Evolutionary conservation across 768 basidiomycete genomes (phyloP), one percentile per base, ranked within the genome.

Genomic region (Amanita pallidorosea): DNA sequence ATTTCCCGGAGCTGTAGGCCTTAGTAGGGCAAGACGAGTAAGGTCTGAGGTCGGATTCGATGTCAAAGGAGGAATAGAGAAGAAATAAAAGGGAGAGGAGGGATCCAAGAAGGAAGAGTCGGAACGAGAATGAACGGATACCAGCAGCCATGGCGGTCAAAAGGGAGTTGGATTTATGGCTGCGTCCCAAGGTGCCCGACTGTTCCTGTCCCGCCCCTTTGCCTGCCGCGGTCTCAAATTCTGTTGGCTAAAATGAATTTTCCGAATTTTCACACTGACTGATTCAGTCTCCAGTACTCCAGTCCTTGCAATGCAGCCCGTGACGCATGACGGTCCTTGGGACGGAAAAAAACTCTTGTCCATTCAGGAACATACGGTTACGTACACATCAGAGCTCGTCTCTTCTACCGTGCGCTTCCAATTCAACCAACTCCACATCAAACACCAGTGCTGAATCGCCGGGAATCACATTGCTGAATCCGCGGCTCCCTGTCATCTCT

Each of bases 391-490:
- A 87, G 49, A 87, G 67, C 63, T 87, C 85, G 44, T 82, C 70
- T 50, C 67, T 75, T 46, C 60, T 60, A 23, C 55, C 55, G 47
- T 66, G 66, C 44, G 68, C 66, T 49, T 83, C 72, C 58, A 94
- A 65, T 40, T 70, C 72, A n/a, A 84, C 68, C 23, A 95, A 75
- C 62, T 95, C 91, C 9, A 88, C 86, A 7, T 89, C 86, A 67
- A 96, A 95, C 17, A 91, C 80, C 23, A 95, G 73, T 6, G 83
- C 82, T 11, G 90, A 80, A 59, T 84, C 35, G 85, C 70, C 31
- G 91, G 31, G 92, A 49, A 97, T 97, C 53, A 83, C 66, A 12
- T 65, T 67, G 6, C 88, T 88, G 58, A 83, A 82, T 11, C 90
- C 92, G 43, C 85, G 80, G 2, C 72, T 60, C 34, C 91, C 88